Base-by-base conservation (phyloP, 805 yeast species). In the Kockiozyma suomiensis region DNA sequence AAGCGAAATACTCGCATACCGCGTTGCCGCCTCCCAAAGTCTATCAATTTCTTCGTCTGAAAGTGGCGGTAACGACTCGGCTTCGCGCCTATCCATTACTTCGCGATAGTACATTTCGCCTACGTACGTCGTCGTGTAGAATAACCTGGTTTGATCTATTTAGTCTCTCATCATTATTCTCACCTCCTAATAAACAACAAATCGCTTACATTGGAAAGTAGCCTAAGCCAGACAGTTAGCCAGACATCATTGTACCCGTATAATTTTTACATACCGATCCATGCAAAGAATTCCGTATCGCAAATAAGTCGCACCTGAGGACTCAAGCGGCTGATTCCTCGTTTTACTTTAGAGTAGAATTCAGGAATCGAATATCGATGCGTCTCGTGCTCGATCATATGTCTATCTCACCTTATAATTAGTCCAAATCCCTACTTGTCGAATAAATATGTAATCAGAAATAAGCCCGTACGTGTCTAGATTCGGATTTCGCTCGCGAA, bases 61-160 rank as follows among this genome's bases (percentile, higher is more conserved):
- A 35, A 82, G 69, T 1, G 75, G 71, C 1, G 75, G 75, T 1
- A 78, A 76, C 45, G 73, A 76, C 17, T 75, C 69, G 25, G 70
- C 69, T 23, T 25, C 46, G 3, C 82, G 76, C 13, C 67, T 59
- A 10, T 63, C 55, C 46, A 69, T 71, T 33, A 69, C 64, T 58
- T 81, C 81, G 45, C 70, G 74, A 33, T 76, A 72, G 71, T 82
- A 83, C 15, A 85, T 72, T 59, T 82, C 87, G 0, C 86, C 86
- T 17, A 85, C 87, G 70, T 83, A 85, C 0, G 87, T 83, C 1
- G 88, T 81, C 2, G 87, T 83, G 67, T 84, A 85, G 62, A 84
- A 85, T 30, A 85, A 69, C 81, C 85, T 79, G 1, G 10, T 30
- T 86, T 86, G 82, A 12, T 37, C 5, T 32, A 30, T 10, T 38